Conservation (phyloP, 1,139 yeast genomes). For the Kurtzmaniella quercitrusa region DNA sequence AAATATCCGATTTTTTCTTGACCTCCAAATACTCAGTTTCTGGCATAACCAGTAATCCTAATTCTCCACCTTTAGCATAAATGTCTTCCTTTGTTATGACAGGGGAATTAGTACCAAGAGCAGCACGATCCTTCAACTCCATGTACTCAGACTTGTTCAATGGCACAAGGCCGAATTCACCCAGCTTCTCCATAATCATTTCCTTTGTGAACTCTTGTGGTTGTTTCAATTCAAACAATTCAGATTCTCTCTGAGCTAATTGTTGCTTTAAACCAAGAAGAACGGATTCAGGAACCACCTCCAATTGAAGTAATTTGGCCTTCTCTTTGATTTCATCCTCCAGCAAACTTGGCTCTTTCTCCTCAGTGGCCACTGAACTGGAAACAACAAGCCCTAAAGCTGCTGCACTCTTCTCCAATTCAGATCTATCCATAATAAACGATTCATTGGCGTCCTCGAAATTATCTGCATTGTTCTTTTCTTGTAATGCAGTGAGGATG, state of each 20-base stretch:
- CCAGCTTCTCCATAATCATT: conserved; percentile 28
- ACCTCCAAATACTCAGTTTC: conserved; percentile 28
- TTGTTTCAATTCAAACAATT: conserved; percentile 22
- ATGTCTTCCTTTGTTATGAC: conserved; percentile 17
- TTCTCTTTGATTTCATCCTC: conserved; percentile 14
- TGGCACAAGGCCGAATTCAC: conserved; percentile 35
- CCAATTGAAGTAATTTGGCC: conserved; percentile 15
- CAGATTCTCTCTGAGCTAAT: conserved; percentile 31
- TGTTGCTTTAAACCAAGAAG: conserved; percentile 28
- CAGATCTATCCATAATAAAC: conserved; percentile 26
- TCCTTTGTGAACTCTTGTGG: conserved; percentile 20
- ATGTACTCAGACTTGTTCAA: conserved; percentile 29
- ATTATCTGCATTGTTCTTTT: conserved; percentile 8
- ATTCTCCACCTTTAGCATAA: conserved; percentile 17
- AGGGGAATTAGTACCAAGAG: conserved; percentile 8
- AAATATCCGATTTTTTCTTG: conserved; percentile 14
- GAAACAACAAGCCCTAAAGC: conserved; percentile 38
- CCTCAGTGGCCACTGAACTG: conserved; percentile 20
- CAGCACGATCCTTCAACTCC: conserved; percentile 16
- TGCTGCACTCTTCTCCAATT: conserved; percentile 25
- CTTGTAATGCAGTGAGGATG: conserved; percentile 5
- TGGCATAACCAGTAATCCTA: conserved; percentile 41
- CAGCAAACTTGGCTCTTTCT: conserved; percentile 4
- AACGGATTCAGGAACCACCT: conserved; percentile 23
- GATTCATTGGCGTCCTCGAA: conserved; percentile 36